Conservation (phyloP, 441 rosid species). For the Adansonia rubrostipa region DNA sequence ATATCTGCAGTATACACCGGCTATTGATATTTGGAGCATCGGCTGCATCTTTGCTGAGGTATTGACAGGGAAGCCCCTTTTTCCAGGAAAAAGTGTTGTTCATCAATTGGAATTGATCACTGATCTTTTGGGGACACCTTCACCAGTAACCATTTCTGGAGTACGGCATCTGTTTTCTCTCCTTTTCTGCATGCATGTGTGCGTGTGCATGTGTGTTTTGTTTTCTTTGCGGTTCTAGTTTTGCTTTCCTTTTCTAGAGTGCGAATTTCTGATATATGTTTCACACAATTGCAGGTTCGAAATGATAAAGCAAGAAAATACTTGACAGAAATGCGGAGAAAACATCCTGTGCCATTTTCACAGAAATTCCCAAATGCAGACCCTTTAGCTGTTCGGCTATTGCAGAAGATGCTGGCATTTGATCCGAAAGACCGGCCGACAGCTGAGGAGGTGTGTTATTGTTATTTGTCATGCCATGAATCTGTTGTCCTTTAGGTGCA, state of each 20-base stretch:
- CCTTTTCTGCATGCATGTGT: background rate
- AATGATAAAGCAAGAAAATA: conserved; percentile 95
- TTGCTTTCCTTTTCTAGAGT: background rate
- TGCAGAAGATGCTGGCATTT: conserved; percentile 84
- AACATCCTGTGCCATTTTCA: conserved; percentile 63
- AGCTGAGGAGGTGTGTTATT: conserved; percentile 69
- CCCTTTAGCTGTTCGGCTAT: conserved; percentile 68
- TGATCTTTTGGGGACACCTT: conserved; percentile 93
- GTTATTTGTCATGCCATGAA: conserved; percentile 21
- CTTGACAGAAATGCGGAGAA: conserved; percentile 84
- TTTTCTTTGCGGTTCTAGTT: conserved; percentile 2
- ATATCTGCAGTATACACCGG: conserved; percentile 91
- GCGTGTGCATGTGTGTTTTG: background rate
- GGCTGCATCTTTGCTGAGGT: conserved; percentile 99
- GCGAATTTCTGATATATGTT: background rate
- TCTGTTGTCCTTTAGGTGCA: background rate
- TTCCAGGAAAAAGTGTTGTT: conserved; percentile 96
- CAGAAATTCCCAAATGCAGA: conserved; percentile 88
- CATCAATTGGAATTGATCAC: conserved; percentile 48
- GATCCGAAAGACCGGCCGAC: conserved; percentile 94
- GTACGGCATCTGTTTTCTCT: conserved; percentile 45
- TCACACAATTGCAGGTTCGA: conserved; percentile 63
- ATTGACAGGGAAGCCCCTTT: conserved; percentile 91
- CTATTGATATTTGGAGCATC: conserved; percentile 96
- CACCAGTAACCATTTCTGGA: conserved; percentile 78